phyloP scores from a whole-genome alignment of 345 rosid genomes.

The Syzygium aqueum region DNA sequence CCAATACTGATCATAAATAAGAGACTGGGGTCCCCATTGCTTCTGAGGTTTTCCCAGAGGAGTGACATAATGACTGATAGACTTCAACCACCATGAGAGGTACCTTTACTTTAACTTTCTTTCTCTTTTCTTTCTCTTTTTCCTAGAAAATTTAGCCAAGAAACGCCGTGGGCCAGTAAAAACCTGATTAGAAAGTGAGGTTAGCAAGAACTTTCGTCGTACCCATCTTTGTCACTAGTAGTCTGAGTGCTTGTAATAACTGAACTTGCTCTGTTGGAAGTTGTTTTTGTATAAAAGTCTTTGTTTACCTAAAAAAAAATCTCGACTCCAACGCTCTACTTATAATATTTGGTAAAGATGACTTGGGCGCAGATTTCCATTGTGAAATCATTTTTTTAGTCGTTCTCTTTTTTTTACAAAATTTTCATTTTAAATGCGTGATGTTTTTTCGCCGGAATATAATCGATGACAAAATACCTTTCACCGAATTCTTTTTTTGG shows the following conservation, averaged over 20 bases:
- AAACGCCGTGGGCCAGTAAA: background rate
- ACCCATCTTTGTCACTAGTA: background rate
- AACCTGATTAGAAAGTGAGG: background rate
- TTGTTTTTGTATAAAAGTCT: background rate
- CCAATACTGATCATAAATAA: background rate
- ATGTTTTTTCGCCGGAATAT: background rate
- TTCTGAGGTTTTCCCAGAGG: background rate
- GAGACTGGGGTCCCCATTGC: background rate
- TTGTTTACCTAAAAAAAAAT: background rate
- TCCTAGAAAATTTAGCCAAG: background rate
- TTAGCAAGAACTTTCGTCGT: background rate
- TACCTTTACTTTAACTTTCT: background rate
- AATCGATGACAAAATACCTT: background rate
- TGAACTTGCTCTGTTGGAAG: background rate
- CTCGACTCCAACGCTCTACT: background rate
- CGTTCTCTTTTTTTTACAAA: background rate
- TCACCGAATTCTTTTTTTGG: background rate
- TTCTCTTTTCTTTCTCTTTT: background rate
- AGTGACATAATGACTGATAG: background rate
- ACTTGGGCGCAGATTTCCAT: background rate
- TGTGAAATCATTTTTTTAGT: background rate
- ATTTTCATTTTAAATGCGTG: background rate
- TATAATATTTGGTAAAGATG: background rate
- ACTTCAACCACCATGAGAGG: background rate
- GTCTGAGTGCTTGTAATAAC: background rate